Evolutionary conservation across 768 basidiomycete genomes (phyloP).

Genomic region (Termitomyces sp.): DNA sequence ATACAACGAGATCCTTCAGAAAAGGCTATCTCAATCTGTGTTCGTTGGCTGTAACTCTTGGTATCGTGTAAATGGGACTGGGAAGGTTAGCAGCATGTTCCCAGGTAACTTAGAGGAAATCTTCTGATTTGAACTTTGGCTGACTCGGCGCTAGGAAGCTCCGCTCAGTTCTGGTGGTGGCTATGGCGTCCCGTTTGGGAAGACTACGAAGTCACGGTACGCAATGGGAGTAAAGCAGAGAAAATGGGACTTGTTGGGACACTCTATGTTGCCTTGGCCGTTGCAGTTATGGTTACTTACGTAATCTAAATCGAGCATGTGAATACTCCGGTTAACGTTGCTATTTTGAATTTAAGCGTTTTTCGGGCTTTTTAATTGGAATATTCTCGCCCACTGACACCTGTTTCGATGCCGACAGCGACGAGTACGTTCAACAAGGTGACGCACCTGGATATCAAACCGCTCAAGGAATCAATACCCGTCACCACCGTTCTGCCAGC

Average conservation of each 20-base stretch:
- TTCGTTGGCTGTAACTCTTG: slow-evolving; percentile 32
- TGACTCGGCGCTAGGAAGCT: neutral
- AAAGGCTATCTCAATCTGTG: slow-evolving; percentile 17
- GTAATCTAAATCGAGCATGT: slow-evolving; percentile 7
- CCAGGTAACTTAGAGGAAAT: slow-evolving; percentile 22
- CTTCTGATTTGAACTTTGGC: neutral
- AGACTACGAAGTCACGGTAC: neutral
- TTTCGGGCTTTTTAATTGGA: neutral
- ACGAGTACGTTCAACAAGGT: slow-evolving; percentile 35
- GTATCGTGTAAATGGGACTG: slow-evolving; percentile 31
- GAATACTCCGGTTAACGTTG: slow-evolving; percentile 2
- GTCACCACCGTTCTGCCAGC: slow-evolving; percentile 11
- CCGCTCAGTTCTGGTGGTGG: slow-evolving; percentile 3
- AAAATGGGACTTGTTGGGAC: neutral
- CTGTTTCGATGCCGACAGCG: slow-evolving; percentile 43
- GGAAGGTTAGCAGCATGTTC: slow-evolving; percentile 34
- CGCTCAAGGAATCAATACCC: slow-evolving; percentile 29
- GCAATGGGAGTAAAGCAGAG: neutral
- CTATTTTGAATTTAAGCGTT: neutral
- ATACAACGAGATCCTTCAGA: slow-evolving; percentile 18
- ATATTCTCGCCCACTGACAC: neutral
- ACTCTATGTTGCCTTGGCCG: neutral
- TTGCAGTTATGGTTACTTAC: neutral
- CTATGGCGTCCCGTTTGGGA: neutral
- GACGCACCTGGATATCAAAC: slow-evolving; percentile 20